A percentile compares a stretch with the other conserved stretches of the same genome.
Conservation (phyloP, 805 yeast genomes). For the Wickerhamomyces silvicola region DNA sequence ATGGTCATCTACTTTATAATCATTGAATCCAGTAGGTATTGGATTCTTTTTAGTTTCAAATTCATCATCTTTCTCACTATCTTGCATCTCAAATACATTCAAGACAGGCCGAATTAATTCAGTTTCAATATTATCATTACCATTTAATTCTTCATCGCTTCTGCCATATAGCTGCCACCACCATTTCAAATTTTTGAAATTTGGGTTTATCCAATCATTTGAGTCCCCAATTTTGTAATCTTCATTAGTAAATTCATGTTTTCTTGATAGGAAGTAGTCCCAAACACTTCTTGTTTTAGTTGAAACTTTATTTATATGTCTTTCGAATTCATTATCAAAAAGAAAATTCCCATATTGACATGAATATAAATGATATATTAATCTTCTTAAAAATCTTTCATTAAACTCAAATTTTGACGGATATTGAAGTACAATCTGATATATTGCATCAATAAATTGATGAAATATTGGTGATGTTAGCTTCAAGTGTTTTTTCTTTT, state of each 20-base stretch:
- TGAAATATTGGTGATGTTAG: slow-evolving; percentile 89
- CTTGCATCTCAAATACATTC: no score
- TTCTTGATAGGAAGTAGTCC: slow-evolving; percentile 85
- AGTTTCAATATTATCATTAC: slow-evolving; percentile 2
- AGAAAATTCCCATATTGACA: slow-evolving; percentile 94
- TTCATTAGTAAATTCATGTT: slow-evolving; percentile 58
- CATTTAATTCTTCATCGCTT: slow-evolving; percentile 60
- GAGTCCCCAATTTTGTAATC: slow-evolving; percentile 29
- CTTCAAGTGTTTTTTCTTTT: slow-evolving; percentile 43
- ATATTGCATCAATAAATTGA: slow-evolving; percentile 86
- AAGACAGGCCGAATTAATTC: background rate
- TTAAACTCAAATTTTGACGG: slow-evolving; percentile 79
- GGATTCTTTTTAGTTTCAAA: no score
- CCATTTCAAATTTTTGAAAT: slow-evolving; percentile 63
- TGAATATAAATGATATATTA: slow-evolving; percentile 83
- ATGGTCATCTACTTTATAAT: no score
- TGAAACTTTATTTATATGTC: slow-evolving; percentile 34
- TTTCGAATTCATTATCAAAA: slow-evolving; percentile 65
- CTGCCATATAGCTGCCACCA: slow-evolving; percentile 86
- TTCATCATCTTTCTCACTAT: no score
- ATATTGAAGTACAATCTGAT: slow-evolving; percentile 66
- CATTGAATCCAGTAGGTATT: no score
- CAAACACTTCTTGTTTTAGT: slow-evolving; percentile 71
- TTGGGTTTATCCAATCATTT: slow-evolving; percentile 45
- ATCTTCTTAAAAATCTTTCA: slow-evolving; percentile 76